Evolutionary conservation across 2,329 filamentous ascomycete species (phyloP).

Genomic region (Ophiocordyceps australis): DNA sequence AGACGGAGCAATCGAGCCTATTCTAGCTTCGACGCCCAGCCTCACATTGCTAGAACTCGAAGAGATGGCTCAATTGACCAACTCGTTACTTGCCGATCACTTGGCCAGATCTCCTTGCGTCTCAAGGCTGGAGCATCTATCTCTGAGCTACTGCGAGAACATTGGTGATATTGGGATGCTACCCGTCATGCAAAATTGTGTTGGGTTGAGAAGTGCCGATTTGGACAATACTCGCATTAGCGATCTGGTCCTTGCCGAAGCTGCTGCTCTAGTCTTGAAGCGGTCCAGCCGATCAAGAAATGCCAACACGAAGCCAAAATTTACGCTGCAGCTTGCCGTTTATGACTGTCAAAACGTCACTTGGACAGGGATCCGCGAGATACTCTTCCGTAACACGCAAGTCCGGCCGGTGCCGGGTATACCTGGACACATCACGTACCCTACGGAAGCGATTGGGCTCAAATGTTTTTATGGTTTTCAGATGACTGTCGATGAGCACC

Average conservation of each 20-base stretch:
- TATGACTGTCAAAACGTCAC: constrained; percentile 89
- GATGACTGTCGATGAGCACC: constrained; percentile 86
- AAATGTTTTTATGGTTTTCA: constrained; percentile 96
- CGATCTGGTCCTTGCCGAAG: constrained; percentile 71
- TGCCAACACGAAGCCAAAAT: constrained; percentile 21
- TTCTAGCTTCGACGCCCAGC: constrained; percentile 57
- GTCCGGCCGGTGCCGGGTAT: constrained; percentile 31
- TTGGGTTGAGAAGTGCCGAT: constrained; percentile 50
- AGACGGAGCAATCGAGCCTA: constrained; percentile 51
- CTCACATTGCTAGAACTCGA: constrained; percentile 83
- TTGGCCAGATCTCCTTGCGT: constrained; percentile 65
- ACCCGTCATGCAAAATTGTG: constrained; percentile 60
- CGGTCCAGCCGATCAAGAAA: constrained; percentile 31
- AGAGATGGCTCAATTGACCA: constrained; percentile 62
- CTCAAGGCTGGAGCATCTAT: constrained; percentile 55
- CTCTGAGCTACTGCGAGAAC: constrained; percentile 77
- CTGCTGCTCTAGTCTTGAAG: constrained; percentile 57
- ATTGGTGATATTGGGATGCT: constrained; percentile 73
- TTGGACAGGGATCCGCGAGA: constrained; percentile 78
- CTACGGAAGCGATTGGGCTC: constrained; percentile 63
- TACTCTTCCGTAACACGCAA: constrained; percentile 71
- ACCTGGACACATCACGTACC: constrained; percentile 32
- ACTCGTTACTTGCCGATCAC: constrained; percentile 50
- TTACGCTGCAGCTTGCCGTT: constrained; percentile 60
- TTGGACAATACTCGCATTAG: constrained; percentile 91